These are phyloP conservation scores for Agastache rugosa DNA, from an alignment of 257 asterid species.

Conservation along the genomic window DNA sequence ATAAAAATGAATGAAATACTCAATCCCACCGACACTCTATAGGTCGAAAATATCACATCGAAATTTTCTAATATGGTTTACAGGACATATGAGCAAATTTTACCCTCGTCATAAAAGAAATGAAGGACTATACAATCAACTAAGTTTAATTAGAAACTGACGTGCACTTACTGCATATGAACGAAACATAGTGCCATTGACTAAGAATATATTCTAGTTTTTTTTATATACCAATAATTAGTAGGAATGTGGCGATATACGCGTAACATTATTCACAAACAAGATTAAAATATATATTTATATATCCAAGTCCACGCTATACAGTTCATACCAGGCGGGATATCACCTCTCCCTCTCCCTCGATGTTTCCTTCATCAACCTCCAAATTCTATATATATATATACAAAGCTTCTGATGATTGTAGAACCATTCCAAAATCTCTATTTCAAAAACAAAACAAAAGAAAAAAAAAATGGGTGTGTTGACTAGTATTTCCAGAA, in stretches of 20 bases:
- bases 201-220: background rate
- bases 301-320: background rate
- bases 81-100: too few species aligned
- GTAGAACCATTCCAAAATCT: background rate
- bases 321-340: background rate
- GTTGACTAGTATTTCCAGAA: background rate
- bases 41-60: too few species aligned
- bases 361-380: background rate
- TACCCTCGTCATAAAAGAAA: too few species aligned
- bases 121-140: too few species aligned
- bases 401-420: background rate
- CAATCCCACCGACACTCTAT: too few species aligned
- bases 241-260: background rate
- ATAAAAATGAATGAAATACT: too few species aligned
- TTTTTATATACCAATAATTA: background rate
- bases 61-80: too few species aligned
- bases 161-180: background rate
- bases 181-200: background rate
- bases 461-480: constrained; percentile 3
- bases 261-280: constrained; percentile 1
- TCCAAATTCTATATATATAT: background rate
- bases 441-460: background rate
- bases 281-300: background rate
- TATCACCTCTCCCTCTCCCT: background rate
- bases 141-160: background rate